Evolutionary conservation across 179 eudicot species (phyloP), one percentile per base, ranked within the genome.

Genomic region (Spergularia azorica): DNA sequence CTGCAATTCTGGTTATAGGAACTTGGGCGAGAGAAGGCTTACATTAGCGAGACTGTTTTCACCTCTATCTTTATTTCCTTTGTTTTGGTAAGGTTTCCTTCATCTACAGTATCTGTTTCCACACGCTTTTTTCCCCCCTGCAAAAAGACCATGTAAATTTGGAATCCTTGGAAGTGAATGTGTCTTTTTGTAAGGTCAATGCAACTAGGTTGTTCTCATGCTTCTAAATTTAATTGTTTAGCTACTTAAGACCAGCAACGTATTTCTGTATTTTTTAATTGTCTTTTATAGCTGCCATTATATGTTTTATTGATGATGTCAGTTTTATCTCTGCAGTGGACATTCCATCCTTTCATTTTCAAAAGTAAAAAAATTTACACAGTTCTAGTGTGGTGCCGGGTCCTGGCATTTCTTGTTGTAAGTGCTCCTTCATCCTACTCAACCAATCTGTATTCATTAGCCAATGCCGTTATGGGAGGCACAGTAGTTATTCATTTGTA

Each of bases 341-440:
- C 95, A 57, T 90, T 92, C 76, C 93, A 92, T 80, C 97, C 97
- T 55, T 92, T 92, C 86, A 86, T 92, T 78, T 79, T 92, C 80
- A 90, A 92, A 87, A 92, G 86, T 86, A 90, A 92, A 79, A 91
- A 81, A 82, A 87, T 92, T 82, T 92, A 91, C 87, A 92, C 97
- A 48, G 95, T 92, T 70, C 89, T 92, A 15, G 70, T 90, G 63
- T 92, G 97, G 97, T 92, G 97, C 92, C 89, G 97, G 85, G 95
- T 92, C 79, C 87, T 92, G 61, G 89, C 97, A 3, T 92, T 89
- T 83, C 74, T 92, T 81, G 87, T 82, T 64, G 97, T 92, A 87
- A 92, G 97, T 86, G 13, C 71, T 76, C n/a, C 46, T 74, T 66
- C 2, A 2, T 54, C 38, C 43, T 13, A 0, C 15, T 32, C 50